phyloP scores from a whole-genome alignment of 1,284 basidiomycete genomes.

The Sporisorium exsertum region DNA sequence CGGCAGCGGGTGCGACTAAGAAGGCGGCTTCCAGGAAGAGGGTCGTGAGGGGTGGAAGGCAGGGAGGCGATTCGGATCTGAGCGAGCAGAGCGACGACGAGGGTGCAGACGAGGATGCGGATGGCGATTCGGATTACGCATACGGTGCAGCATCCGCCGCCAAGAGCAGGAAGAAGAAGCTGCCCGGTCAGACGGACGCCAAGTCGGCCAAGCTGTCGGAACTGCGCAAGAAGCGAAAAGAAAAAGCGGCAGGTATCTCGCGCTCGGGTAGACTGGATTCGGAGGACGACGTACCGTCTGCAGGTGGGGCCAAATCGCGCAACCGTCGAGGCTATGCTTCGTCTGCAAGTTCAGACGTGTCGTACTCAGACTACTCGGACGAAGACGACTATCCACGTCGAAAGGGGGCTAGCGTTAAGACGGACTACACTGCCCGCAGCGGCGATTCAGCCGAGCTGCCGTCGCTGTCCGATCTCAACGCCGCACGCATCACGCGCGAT shows the following conservation, averaged over 20 bases:
- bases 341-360: slow-evolving; percentile 4
- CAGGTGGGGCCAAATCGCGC: slow-evolving; percentile 2
- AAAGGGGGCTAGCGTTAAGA: background rate
- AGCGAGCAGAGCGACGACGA: slow-evolving; percentile 70
- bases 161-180: slow-evolving; percentile 85
- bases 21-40: slow-evolving; percentile 30
- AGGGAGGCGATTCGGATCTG: slow-evolving; percentile 27
- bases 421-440: background rate
- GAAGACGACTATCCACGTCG: slow-evolving; percentile 46
- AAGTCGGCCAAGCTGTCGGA: slow-evolving; percentile 59
- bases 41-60: slow-evolving; percentile 15
- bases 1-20: slow-evolving; percentile 56
- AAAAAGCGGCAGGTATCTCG: slow-evolving; percentile 46
- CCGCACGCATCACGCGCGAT: slow-evolving; percentile 76
- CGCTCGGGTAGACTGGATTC: slow-evolving; percentile 8
- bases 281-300: slow-evolving; percentile 36
- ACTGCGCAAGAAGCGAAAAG: slow-evolving; percentile 51
- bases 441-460: slow-evolving; percentile 72
- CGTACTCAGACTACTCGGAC: slow-evolving; percentile 47
- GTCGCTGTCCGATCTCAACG: slow-evolving; percentile 74
- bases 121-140: slow-evolving; percentile 72
- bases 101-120: slow-evolving; percentile 79
- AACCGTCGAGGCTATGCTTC: slow-evolving; percentile 23
- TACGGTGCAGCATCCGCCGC: slow-evolving; percentile 76
- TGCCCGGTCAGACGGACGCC: slow-evolving; percentile 48